These are phyloP conservation scores for Wickerhamomyces ciferrii DNA, from an alignment of 805 yeast genomes.

Conservation along the genomic window DNA sequence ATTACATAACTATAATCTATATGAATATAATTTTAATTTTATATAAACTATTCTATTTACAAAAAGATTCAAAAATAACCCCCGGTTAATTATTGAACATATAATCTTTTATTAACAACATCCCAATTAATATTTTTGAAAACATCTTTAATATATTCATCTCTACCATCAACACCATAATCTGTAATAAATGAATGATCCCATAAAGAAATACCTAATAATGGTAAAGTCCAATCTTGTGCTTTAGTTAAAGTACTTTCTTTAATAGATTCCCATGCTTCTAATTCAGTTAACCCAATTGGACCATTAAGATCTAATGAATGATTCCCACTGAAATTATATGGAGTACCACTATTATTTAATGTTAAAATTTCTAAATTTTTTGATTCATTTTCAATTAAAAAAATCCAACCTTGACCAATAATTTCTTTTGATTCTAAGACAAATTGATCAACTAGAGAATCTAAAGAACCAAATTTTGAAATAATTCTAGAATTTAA, in stretches of 20 bases:
- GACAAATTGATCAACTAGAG: constrained; percentile 9
- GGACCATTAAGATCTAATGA: constrained; percentile 72
- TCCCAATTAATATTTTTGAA: constrained; percentile 86
- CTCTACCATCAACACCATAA: constrained; percentile 74
- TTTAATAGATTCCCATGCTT: constrained; percentile 36
- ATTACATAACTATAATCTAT: no score
- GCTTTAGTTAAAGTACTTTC: constrained; percentile 33
- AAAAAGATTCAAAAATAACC: no score
- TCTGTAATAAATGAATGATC: constrained; percentile 83
- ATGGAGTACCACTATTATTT: constrained; percentile 77
- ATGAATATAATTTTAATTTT: no score
- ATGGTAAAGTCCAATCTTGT: constrained; percentile 63
- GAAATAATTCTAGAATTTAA: constrained; percentile 30
- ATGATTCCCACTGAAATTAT: constrained; percentile 65
- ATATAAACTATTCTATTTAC: no score
- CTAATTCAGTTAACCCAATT: constrained; percentile 48
- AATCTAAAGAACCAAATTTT: constrained; percentile 29
- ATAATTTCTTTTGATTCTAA: constrained; percentile 22
- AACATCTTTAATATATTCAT: constrained; percentile 64
- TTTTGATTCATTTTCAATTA: constrained; percentile 64
- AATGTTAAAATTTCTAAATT: constrained; percentile 47
- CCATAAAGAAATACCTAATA: constrained; percentile 81
- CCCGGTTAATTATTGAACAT: constrained; percentile 7
- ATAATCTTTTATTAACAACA: constrained; percentile 46
- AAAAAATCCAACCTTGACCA: constrained; percentile 72